phyloP scores from a whole-genome alignment of 2,329 filamentous ascomycete species.

The Exophiala calicioides region DNA sequence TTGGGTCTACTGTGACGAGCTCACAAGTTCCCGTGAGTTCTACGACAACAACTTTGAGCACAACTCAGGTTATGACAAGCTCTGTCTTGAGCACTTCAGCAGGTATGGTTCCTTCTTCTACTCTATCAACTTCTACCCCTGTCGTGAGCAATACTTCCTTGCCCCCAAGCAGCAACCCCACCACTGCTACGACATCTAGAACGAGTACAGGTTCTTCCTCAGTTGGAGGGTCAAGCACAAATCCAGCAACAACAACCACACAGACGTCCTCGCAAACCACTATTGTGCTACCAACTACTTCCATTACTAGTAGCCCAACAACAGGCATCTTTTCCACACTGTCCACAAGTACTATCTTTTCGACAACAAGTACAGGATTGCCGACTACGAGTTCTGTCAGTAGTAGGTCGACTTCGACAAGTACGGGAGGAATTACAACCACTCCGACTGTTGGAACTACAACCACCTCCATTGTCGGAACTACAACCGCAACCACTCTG shows the following conservation, averaged over 20 bases:
- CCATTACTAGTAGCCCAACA: too few species aligned
- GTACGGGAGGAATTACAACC: background rate
- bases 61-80: slow-evolving; percentile 12
- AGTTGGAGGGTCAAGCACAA: slow-evolving; percentile 5
- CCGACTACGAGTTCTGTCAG: too few species aligned
- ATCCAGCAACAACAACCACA: slow-evolving; percentile 3
- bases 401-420: too few species aligned
- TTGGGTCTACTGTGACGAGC: too few species aligned
- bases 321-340: background rate
- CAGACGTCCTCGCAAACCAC: background rate
- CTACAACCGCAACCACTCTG: background rate
- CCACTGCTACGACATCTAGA: background rate
- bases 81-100: slow-evolving; percentile 20
- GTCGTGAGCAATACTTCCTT: slow-evolving; percentile 14
- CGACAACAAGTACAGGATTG: too few species aligned
- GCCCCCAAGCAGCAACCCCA: slow-evolving; percentile 13
- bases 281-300: too few species aligned
- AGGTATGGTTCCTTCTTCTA: slow-evolving; percentile 27
- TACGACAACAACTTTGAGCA: background rate
- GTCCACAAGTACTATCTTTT: too few species aligned
- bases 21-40: too few species aligned
- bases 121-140: slow-evolving; percentile 15
- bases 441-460: background rate
- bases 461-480: slow-evolving; percentile 7
- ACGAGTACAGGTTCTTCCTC: background rate